A percentile compares a stretch with the other conserved stretches of the same genome.
phyloP scores from a whole-genome alignment of 768 basidiomycete genomes.

The Auricularia sp. region DNA sequence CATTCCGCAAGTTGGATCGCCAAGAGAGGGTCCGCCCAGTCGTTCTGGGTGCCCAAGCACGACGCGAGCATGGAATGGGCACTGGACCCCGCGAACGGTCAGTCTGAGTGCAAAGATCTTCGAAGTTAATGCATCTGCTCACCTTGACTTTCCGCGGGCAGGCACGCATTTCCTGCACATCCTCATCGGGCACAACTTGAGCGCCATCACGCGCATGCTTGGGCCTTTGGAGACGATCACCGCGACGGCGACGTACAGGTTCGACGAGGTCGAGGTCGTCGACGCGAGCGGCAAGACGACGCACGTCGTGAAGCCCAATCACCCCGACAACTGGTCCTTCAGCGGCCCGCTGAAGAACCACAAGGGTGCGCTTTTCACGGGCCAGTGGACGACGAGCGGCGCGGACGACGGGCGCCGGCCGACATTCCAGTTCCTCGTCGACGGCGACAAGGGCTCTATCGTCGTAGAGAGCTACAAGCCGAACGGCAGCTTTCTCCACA shows the following conservation, averaged over 20 bases:
- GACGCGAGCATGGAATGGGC: not conserved
- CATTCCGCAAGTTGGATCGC: not conserved
- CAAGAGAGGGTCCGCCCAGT: not conserved
- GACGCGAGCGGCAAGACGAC: constrained; percentile 19
- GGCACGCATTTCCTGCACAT: constrained; percentile 21
- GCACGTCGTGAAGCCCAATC: constrained; percentile 14
- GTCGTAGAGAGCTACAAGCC: constrained; percentile 14
- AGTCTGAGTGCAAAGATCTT: constrained; percentile 17
- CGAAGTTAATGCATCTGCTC: constrained; percentile 10
- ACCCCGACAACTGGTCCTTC: constrained; percentile 22
- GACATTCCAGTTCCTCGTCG: constrained; percentile 25
- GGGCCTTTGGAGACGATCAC: constrained; percentile 23
- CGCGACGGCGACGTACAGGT: constrained; percentile 19
- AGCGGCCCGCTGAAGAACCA: constrained; percentile 19
- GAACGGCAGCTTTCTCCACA: constrained; percentile 12
- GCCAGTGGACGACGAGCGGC: constrained; percentile 19
- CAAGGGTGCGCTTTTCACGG: constrained; percentile 21
- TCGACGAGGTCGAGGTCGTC: constrained; percentile 19
- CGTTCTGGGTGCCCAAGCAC: not conserved
- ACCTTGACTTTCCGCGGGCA: constrained; percentile 1
- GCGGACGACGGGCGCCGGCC: constrained; percentile 15
- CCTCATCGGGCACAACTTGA: constrained; percentile 21
- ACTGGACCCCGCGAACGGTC: not conserved
- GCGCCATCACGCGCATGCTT: constrained; percentile 21
- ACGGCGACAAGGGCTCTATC: constrained; percentile 26